Evolutionary conservation across 495 filamentous ascomycete genomes (phyloP), one percentile per base, ranked within the genome.

Genomic region (Trichoderma asperelloides): DNA sequence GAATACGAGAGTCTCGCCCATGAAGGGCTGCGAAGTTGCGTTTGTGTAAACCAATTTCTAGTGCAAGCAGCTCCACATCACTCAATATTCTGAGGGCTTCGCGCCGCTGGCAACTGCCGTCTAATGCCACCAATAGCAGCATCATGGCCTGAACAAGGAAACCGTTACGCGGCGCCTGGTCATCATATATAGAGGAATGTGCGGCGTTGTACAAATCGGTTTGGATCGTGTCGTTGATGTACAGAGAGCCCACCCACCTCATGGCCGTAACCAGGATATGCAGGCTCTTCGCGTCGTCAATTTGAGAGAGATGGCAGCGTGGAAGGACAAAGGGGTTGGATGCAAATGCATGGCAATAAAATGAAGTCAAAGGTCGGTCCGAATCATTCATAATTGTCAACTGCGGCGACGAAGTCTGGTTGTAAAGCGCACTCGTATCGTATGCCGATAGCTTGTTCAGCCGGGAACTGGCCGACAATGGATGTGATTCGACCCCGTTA

Each of bases 131-230:
- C 9, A 92, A 83, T 43, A 91, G 82, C 13, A 96, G 79, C 60
- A 96, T 74, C 69, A 93, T 80, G 1, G 91, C 89, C 75, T 97
- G 93, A 3, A 96, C 85, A 66, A 84, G 77, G 72, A 87, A 91
- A 4, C 85, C 88, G 73, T 90, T 85, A 68, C 82, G 81, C 12
- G 80, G 71, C n/a, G 79, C 78, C 15, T 77, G 77, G 8, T 79
- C 74, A 30, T 78, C 75, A 63, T 86, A 84, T 40, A 84, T 73
- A 4, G 80, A 73, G 23, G 78, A 73, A 70, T 89, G 81, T 13
- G 88, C 85, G 25, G 86, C 81, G 28, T 84, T 84, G 37, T 86
- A 85, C 41, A 80, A 79, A 12, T 84, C 82, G 39, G 80, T 75
- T 9, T 80, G 77, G 37, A 80, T 80, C 8, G 21, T 23, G 18